phyloP scores from a whole-genome alignment of 208 protist genomes.

The Leishmania mexicana region DNA sequence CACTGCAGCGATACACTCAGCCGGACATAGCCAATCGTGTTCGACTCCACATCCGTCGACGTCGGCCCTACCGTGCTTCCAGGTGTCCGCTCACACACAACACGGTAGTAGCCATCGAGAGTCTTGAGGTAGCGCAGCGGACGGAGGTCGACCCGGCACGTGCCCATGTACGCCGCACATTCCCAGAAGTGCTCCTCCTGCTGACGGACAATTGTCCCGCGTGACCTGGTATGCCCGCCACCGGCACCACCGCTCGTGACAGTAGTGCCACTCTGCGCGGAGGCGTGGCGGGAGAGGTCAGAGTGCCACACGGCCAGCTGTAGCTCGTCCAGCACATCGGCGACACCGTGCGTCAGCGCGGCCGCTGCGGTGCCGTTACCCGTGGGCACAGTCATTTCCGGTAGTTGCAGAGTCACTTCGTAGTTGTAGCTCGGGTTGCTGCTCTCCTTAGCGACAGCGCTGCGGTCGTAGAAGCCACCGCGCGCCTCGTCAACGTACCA shows the following conservation, averaged over 20 bases:
- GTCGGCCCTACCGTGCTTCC: slow-evolving; percentile 4
- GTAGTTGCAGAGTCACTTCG: slow-evolving; percentile 69
- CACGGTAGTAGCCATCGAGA: slow-evolving; percentile 80
- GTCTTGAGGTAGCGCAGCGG: slow-evolving; percentile 66
- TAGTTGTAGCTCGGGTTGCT: slow-evolving; percentile 75
- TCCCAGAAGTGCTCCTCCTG: slow-evolving; percentile 73
- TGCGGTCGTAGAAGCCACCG: slow-evolving; percentile 76
- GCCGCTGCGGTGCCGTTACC: background rate
- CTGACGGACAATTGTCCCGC: background rate
- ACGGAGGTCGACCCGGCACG: slow-evolving; percentile 74
- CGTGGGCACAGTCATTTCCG: slow-evolving; percentile 23
- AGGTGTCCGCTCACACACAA: slow-evolving; percentile 31
- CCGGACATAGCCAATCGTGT: slow-evolving; percentile 73
- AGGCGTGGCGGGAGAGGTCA: background rate
- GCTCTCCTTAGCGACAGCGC: slow-evolving; percentile 39
- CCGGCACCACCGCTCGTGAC: background rate
- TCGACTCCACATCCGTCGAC: slow-evolving; percentile 12
- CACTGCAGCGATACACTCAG: slow-evolving; percentile 49
- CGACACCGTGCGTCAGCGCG: slow-evolving; percentile 1
- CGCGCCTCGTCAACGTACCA: slow-evolving; percentile 70
- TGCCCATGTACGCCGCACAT: slow-evolving; percentile 60
- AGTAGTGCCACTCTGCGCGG: too few relatives aligned
- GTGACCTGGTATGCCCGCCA: background rate
- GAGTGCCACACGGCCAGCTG: slow-evolving; percentile 34
- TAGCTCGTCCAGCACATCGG: slow-evolving; percentile 29